phyloP scores from a whole-genome alignment of 129 eudicot genomes.

The Dittrichia graveolens region DNA sequence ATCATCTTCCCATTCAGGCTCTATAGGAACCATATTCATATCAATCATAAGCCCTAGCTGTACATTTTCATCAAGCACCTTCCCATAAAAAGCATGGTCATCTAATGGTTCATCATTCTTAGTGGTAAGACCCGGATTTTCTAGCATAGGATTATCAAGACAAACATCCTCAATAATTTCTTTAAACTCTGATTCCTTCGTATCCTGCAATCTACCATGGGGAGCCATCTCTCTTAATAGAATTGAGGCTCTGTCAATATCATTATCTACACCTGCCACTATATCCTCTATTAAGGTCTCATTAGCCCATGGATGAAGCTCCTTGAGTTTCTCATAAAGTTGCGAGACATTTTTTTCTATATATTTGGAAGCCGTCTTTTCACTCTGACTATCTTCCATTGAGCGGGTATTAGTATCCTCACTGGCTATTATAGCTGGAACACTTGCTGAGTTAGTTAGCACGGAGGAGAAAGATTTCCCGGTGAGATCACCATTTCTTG shows the following conservation, averaged over 20 bases:
- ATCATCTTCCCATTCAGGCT: constrained; percentile 97
- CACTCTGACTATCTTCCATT: constrained; percentile 19
- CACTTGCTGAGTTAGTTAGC: constrained; percentile 38
- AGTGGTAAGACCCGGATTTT: not conserved
- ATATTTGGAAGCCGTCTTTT: constrained; percentile 11
- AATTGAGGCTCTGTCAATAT: constrained; percentile 55
- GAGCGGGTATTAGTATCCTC: constrained; percentile 3
- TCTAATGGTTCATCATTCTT: constrained; percentile 20
- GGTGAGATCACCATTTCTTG: constrained; percentile 25
- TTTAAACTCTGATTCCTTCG: constrained; percentile 28
- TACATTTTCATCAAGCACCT: constrained; percentile 26
- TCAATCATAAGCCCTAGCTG: constrained; percentile 32
- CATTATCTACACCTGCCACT: constrained; percentile 60
- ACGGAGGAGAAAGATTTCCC: constrained; percentile 64
- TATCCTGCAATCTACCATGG: constrained; percentile 31
- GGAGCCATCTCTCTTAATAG: constrained; percentile 58
- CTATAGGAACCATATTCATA: constrained; percentile 55
- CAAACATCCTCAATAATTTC: constrained; percentile 24
- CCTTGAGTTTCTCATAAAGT: constrained; percentile 48
- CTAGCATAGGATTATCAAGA: not conserved
- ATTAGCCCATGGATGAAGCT: constrained; percentile 75
- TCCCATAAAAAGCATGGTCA: constrained; percentile 23
- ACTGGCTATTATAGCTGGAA: constrained; percentile 29
- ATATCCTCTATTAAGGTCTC: constrained; percentile 68
- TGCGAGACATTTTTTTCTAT: not conserved